phyloP scores from a whole-genome alignment of 257 asterid species.

The Leptodermis oblonga region DNA sequence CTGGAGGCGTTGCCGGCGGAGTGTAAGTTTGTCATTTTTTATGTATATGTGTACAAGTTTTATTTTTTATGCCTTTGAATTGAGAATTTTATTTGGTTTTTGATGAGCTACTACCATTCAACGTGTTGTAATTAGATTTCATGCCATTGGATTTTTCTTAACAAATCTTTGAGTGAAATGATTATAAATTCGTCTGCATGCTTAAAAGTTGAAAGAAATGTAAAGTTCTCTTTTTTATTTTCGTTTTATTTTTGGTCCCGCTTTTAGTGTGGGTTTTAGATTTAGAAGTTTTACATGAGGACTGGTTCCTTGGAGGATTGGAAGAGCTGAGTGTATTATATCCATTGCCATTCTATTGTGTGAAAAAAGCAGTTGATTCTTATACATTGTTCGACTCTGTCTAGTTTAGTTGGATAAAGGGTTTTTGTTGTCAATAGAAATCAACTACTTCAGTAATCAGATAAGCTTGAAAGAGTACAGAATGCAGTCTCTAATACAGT shows the following conservation, averaged over 20 bases:
- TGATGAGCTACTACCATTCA: background rate
- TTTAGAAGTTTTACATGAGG: background rate
- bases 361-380: background rate
- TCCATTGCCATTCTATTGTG: background rate
- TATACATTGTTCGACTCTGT: no score
- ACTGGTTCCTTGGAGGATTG: background rate
- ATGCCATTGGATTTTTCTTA: background rate
- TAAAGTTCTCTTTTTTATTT: background rate
- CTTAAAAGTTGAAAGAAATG: background rate
- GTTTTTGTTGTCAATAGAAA: no score
- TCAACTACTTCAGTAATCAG: background rate
- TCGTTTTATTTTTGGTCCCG: background rate
- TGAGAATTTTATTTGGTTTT: background rate
- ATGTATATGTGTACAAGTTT: background rate
- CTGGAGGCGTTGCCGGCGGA: slow-evolving; percentile 98
- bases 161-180: background rate
- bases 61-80: background rate
- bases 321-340: background rate
- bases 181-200: background rate
- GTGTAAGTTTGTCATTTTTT: slow-evolving; percentile 49
- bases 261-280: background rate
- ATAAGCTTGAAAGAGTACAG: background rate
- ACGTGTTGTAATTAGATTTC: background rate
- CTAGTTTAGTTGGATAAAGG: no score
- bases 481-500: no score